Conservation (phyloP, 768 basidiomycete species). For the Pulveroboletus sp. region DNA sequence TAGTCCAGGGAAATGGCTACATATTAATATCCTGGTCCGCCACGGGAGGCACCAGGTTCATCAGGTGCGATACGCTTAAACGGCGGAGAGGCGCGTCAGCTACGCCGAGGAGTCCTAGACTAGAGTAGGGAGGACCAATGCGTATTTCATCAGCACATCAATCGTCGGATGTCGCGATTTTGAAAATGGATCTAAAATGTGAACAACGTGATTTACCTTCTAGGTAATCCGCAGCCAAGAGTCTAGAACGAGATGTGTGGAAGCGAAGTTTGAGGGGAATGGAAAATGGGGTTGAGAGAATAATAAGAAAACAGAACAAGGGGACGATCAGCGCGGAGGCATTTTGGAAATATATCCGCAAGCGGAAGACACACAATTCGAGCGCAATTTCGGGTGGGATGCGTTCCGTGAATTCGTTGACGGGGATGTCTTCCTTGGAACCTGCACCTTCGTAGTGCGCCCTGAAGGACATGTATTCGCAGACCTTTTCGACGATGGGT, state of each 20-base stretch:
- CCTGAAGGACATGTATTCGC: slow-evolving; percentile 89
- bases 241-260: slow-evolving; percentile 30
- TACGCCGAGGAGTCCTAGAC: background rate
- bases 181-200: slow-evolving; percentile 9
- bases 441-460: slow-evolving; percentile 66
- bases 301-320: background rate
- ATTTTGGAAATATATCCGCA: background rate
- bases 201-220: slow-evolving; percentile 40
- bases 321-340: slow-evolving; percentile 12
- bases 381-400: slow-evolving; percentile 84
- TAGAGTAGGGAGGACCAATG: slow-evolving; percentile 12
- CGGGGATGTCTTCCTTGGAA: slow-evolving; percentile 72
- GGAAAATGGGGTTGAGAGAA: slow-evolving; percentile 6
- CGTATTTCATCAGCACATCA: slow-evolving; percentile 9
- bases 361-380: slow-evolving; percentile 63
- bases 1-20: background rate
- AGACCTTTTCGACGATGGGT: slow-evolving; percentile 78
- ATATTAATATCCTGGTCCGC: background rate
- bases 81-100: background rate
- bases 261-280: background rate
- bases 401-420: slow-evolving; percentile 73
- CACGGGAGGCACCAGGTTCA: background rate
- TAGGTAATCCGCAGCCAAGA: slow-evolving; percentile 62
- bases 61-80: background rate
- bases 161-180: slow-evolving; percentile 5